Evolutionary conservation across 352 stramenopile species (phyloP).

Genomic region (Pythium oligandrum): DNA sequence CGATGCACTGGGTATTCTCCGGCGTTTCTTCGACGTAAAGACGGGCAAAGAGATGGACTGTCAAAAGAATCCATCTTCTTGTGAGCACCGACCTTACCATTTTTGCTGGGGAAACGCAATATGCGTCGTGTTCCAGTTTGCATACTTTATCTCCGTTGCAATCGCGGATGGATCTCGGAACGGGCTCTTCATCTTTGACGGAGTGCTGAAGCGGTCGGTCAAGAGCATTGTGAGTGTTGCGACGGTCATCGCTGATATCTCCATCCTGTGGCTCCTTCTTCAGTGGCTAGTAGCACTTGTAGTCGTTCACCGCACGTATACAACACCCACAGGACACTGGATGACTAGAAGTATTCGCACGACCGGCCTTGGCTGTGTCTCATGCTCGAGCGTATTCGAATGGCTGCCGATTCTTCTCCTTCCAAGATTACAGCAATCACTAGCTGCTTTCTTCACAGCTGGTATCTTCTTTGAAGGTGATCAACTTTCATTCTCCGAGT

Average conservation of each 20-base stretch:
- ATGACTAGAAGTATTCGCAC: too few species aligned
- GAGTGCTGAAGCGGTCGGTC: conserved; percentile 1
- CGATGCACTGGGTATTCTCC: conserved; percentile 1
- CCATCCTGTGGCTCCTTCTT: conserved; percentile 20
- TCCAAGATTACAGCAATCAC: conserved; percentile 12
- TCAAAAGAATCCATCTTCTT: background rate
- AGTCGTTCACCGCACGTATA: background rate
- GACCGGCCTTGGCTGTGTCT: background rate
- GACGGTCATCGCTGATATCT: conserved; percentile 30
- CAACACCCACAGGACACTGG: too few species aligned
- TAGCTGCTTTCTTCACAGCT: conserved; percentile 19
- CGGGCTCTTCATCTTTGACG: conserved; percentile 26
- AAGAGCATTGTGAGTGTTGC: conserved; percentile 26
- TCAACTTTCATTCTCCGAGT: conserved; percentile 14
- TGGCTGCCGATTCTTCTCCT: conserved; percentile 17
- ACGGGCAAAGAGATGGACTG: conserved; percentile 16
- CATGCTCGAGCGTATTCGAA: conserved; percentile 7
- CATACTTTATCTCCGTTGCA: conserved; percentile 5
- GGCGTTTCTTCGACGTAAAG: background rate
- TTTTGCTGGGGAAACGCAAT: conserved; percentile 9
- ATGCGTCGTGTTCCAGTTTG: background rate
- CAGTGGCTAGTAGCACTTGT: conserved; percentile 26
- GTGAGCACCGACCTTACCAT: background rate
- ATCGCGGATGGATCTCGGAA: conserved; percentile 22
- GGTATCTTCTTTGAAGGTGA: conserved; percentile 19